Base-by-base conservation (phyloP, 2,329 filamentous ascomycete species). In the Herpotrichia juniperi region DNA sequence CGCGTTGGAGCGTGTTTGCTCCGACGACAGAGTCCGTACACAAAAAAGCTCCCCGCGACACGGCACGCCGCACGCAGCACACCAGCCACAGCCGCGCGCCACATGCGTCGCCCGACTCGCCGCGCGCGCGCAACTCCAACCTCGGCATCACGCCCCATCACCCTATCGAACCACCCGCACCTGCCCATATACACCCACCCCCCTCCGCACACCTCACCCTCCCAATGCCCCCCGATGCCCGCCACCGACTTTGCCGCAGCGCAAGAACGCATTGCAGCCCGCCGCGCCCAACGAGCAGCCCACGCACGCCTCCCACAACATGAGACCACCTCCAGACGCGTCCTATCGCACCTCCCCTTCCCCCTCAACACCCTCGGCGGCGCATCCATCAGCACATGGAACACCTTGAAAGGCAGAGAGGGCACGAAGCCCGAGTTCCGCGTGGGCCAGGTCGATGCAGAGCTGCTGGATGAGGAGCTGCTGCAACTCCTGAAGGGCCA, bases 391-490 rank as follows among this genome's bases (percentile, higher is more conserved):
- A 76, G 77, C 31, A 76, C 85, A 48, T 96, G 89, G 91, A 85
- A 92, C 67, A 78, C 82, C 4, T 77, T 93, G 35, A 85, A 84
- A 32, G 87, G 88, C 5, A 86, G 89, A 54, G 87, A 92, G 68
- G 91, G 91, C 39, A 93, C 90, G 21, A 81, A 86, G 14, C 93
- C 94, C 4, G 88, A 90, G 10, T 97, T 96, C 72, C 87, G 94
- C 48, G 94, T 99, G 24, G 92, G 93, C 24, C 94, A 99, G 76
- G 91, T 97, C 37, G 94, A 99, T 74, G 92, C 94, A 31, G 94
- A 97, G 74, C 80, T 99, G 44, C 82, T 99, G 16, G 94, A 99
- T 73, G 91, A 96, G 69, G 94, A 97, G 77, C 81, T 99, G 40
- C 81, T 97, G 21, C 84, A 85, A n/a, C 81, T 97, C 59, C 79